Evolutionary conservation across 176 grass and related monocot genomes (phyloP).

Genomic region (Elaeis guineensis): DNA sequence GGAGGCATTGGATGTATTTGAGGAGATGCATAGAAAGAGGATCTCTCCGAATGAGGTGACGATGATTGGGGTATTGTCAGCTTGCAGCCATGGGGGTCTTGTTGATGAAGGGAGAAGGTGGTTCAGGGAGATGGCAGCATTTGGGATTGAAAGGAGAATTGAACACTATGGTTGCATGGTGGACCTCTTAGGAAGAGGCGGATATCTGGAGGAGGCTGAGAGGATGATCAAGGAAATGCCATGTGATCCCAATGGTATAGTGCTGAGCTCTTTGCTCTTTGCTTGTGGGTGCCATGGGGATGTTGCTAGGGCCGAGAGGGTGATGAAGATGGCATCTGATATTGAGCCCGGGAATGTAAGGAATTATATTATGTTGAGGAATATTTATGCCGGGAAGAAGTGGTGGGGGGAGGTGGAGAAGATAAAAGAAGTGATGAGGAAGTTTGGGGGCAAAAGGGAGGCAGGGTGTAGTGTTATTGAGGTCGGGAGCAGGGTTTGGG

Average conservation of each 20-base stretch:
- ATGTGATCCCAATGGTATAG: slow-evolving; percentile 8
- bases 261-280: slow-evolving; percentile 22
- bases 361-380: slow-evolving; percentile 28
- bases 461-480: slow-evolving; percentile 22
- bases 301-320: slow-evolving; percentile 14
- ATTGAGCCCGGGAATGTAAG: slow-evolving; percentile 16
- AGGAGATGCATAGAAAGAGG: slow-evolving; percentile 9
- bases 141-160: slow-evolving; percentile 2
- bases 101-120: slow-evolving; percentile 15
- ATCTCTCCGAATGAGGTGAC: slow-evolving; percentile 13
- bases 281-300: slow-evolving; percentile 14
- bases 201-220: slow-evolving; percentile 19
- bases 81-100: slow-evolving; percentile 20
- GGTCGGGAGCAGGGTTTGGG: slow-evolving; percentile 10
- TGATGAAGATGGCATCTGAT: slow-evolving; percentile 8
- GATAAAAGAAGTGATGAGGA: slow-evolving; percentile 8
- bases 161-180: slow-evolving; percentile 29
- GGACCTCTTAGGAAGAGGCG: slow-evolving; percentile 19
- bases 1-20: slow-evolving; percentile 8
- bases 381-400: slow-evolving; percentile 11
- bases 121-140: slow-evolving; percentile 20
- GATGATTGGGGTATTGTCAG: slow-evolving; percentile 15
- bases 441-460: slow-evolving; percentile 18
- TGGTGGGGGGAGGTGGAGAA: slow-evolving; percentile 19
- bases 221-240: slow-evolving; percentile 21